Evolutionary conservation across 768 basidiomycete species (phyloP).

Genomic region (Tulasnella sp.): DNA sequence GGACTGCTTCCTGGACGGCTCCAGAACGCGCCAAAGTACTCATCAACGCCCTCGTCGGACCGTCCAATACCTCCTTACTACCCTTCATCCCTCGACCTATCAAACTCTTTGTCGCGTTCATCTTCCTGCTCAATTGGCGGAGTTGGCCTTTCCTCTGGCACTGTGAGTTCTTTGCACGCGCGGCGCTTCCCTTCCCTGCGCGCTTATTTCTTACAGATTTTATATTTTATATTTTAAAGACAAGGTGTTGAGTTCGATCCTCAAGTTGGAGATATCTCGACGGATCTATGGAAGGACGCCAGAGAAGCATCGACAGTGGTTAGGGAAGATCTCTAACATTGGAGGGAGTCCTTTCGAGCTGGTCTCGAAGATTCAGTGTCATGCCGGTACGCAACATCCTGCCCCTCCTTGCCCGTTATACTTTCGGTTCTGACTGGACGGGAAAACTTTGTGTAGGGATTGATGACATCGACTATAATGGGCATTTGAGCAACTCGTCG

Average conservation of each 20-base stretch:
- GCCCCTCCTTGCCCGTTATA: not conserved
- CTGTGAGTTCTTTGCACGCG: slow-evolving; percentile 38
- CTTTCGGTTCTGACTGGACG: not conserved
- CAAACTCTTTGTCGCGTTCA: slow-evolving; percentile 36
- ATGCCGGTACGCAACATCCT: slow-evolving; percentile 42
- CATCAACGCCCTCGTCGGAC: slow-evolving; percentile 7
- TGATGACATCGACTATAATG: slow-evolving; percentile 65
- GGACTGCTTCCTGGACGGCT: no score
- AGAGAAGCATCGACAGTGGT: no score
- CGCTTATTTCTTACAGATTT: no score
- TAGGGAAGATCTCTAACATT: no score
- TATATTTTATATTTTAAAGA: no score
- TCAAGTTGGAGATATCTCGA: no score
- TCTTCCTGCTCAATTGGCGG: slow-evolving; percentile 49
- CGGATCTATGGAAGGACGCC: no score
- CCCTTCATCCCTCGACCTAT: slow-evolving; percentile 20
- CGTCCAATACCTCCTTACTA: slow-evolving; percentile 13
- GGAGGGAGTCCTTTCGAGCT: slow-evolving; percentile 39
- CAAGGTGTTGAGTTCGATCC: no score
- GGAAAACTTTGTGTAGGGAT: slow-evolving; percentile 26
- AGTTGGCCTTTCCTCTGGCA: slow-evolving; percentile 63
- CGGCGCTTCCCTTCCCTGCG: no score
- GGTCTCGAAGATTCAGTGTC: slow-evolving; percentile 33
- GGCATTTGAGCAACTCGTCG: slow-evolving; percentile 71
- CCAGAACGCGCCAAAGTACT: not conserved